Percentiles rank a stretch among this genome's conserved stretches.
Conservation (phyloP, 768 basidiomycete genomes). For the Trametes cingulata region DNA sequence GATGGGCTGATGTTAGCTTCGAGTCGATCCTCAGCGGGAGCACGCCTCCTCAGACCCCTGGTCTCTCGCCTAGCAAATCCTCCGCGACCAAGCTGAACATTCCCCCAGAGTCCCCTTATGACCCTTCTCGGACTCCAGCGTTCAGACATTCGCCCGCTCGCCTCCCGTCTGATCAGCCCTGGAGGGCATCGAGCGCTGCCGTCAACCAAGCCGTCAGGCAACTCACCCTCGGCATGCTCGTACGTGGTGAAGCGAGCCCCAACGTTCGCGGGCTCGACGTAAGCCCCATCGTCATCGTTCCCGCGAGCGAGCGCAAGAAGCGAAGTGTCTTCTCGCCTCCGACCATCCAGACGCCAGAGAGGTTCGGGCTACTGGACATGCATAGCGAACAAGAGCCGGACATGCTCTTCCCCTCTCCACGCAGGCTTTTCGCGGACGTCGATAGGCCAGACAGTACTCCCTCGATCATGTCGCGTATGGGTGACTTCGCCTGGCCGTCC, state of each 20-base stretch:
- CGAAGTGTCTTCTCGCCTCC: conserved; percentile 42
- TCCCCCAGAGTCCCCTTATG: conserved; percentile 71
- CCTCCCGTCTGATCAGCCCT: conserved; percentile 77
- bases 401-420: conserved; percentile 19
- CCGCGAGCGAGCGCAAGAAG: conserved; percentile 37
- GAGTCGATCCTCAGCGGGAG: background rate
- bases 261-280: conserved; percentile 35
- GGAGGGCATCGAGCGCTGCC: conserved; percentile 73
- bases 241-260: conserved; percentile 50
- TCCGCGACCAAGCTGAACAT: conserved; percentile 15
- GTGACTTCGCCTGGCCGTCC: conserved; percentile 2
- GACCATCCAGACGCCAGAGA: background rate
- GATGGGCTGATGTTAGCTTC: background rate
- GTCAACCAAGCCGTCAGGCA: conserved; percentile 44
- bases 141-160: conserved; percentile 78
- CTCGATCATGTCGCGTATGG: conserved; percentile 9
- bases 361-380: conserved; percentile 8
- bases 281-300: conserved; percentile 34
- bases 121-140: conserved; percentile 71
- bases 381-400: conserved; percentile 13
- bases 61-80: conserved; percentile 25
- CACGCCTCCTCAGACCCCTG: conserved; percentile 31
- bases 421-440: conserved; percentile 24
- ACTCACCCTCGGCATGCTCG: conserved; percentile 64
- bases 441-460: conserved; percentile 18